phyloP scores from a whole-genome alignment of 2,329 filamentous ascomycete species.

The Colletotrichum abscissum region DNA sequence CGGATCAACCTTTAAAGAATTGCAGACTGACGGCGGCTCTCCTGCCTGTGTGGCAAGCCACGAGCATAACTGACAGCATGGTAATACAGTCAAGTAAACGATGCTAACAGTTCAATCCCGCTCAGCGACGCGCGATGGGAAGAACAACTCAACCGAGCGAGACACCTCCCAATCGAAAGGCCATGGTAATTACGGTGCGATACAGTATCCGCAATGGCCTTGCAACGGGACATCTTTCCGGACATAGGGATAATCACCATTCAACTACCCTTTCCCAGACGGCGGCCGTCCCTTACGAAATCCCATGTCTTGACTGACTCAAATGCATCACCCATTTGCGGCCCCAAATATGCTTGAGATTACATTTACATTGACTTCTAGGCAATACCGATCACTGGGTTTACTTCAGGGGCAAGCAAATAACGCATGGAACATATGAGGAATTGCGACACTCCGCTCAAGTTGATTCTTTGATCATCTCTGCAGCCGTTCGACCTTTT shows the following conservation, averaged over 20 bases:
- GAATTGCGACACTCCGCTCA: not conserved
- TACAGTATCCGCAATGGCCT: not conserved
- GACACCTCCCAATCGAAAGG: not conserved
- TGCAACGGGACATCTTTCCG: not conserved
- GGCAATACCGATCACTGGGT: not conserved
- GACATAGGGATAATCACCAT: not conserved
- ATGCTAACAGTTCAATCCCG: constrained; percentile 2
- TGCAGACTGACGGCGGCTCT: not conserved
- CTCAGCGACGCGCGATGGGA: not conserved
- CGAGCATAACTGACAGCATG: not conserved
- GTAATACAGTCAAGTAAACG: constrained; percentile 15
- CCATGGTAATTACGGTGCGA: not conserved
- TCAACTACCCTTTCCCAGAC: constrained; percentile 5
- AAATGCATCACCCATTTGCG: constrained; percentile 4
- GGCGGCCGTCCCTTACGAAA: not conserved
- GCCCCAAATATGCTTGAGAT: constrained; percentile 14
- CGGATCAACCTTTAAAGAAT: not conserved
- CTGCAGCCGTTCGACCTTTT: not conserved
- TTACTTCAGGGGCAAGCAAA: not conserved
- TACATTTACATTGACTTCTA: not conserved
- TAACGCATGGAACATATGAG: not conserved
- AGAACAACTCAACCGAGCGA: not conserved
- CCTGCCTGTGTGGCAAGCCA: not conserved
- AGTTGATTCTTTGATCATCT: constrained; percentile 1
- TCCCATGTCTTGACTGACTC: constrained; percentile 14